Base-by-base conservation (phyloP, 306 rosid species). In the Prosopis cineraria region DNA sequence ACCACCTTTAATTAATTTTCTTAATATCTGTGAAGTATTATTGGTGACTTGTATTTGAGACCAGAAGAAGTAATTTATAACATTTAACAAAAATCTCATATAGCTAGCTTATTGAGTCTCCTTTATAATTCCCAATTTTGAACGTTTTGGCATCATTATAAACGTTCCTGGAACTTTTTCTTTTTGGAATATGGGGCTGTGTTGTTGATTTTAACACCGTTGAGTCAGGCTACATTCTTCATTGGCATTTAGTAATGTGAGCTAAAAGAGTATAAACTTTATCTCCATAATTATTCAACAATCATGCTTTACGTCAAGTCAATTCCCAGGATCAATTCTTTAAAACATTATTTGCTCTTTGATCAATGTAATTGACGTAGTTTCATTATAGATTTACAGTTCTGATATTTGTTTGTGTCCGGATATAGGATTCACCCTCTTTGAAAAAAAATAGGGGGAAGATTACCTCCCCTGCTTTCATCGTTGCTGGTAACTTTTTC, bases 371-470 rank as follows among this genome's bases (percentile, higher is more conserved):
- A 47, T 72, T 55, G 39, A 12, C 58, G 55, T 37, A 5, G 30
- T 68, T 13, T 68, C 12, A 60, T 31, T 10, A 12, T 40, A 44
- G 22, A 78, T 75, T 17, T 37, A 63, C 44, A 62, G 11, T 25
- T 67, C 66, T 68, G 45, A 33, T 81, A 69, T 64, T 73, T 63
- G 68, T 27, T 64, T 70, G 41, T 45, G 29, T 59, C 39, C 55
- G 39, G 64, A 50, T 67, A 45, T 65, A 47, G 34, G 68, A 16
- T 72, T 67, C 14, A 40, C 55, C 60, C 30, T 29, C 36, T 39
- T 76, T 40, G 4, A 56, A 56, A 30, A 4, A 25, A 56, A 56
- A 10, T 11, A 11, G 9, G 64, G 59, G 34, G 34, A 3, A 11
- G 11, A 4, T 55, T 20, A 55, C 16, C 64, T 25, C 0, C 12